Evolutionary conservation across 108 stramenopile species (phyloP).

Genomic region (Schizochytrium sp.): DNA sequence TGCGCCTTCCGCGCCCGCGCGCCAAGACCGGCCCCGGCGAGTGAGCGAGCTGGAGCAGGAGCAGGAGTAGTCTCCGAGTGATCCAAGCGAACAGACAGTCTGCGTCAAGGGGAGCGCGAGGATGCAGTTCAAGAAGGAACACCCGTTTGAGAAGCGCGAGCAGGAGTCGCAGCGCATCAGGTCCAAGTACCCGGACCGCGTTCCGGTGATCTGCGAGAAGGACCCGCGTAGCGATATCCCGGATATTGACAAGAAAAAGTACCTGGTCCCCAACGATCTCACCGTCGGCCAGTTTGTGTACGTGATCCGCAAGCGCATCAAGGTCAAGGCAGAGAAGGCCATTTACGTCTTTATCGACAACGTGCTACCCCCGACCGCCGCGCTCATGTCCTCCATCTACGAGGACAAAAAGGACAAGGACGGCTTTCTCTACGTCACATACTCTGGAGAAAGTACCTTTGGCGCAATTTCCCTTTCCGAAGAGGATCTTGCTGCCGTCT

Average conservation of each 20-base stretch:
- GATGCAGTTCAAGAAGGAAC: constrained; percentile 17
- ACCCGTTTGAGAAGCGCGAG: constrained; percentile 27
- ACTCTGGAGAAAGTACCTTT: constrained; percentile 95
- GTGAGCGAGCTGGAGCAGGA: no score
- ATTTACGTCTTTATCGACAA: constrained; percentile 54
- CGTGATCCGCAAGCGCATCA: constrained; percentile 96
- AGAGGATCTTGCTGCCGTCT: neutral
- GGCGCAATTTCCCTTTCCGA: constrained; percentile 34
- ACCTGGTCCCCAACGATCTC: constrained; percentile 86
- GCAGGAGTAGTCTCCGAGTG: no score
- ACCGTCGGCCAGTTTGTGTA: constrained; percentile 97
- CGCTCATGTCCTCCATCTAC: constrained; percentile 91
- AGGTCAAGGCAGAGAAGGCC: constrained; percentile 56
- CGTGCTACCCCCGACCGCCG: constrained; percentile 54
- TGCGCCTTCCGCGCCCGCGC: no score
- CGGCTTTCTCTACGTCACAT: constrained; percentile 96
- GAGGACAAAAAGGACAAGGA: constrained; percentile 85
- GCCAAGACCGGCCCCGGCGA: no score
- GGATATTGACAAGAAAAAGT: constrained; percentile 98
- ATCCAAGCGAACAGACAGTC: no score
- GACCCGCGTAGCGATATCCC: constrained; percentile 77
- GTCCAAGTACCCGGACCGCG: constrained; percentile 81
- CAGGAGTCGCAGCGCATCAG: constrained; percentile 18
- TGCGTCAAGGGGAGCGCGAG: no score
- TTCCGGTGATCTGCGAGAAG: constrained; percentile 98